phyloP scores from a whole-genome alignment of 495 filamentous ascomycete species.

The Tetracladium setigerum region DNA sequence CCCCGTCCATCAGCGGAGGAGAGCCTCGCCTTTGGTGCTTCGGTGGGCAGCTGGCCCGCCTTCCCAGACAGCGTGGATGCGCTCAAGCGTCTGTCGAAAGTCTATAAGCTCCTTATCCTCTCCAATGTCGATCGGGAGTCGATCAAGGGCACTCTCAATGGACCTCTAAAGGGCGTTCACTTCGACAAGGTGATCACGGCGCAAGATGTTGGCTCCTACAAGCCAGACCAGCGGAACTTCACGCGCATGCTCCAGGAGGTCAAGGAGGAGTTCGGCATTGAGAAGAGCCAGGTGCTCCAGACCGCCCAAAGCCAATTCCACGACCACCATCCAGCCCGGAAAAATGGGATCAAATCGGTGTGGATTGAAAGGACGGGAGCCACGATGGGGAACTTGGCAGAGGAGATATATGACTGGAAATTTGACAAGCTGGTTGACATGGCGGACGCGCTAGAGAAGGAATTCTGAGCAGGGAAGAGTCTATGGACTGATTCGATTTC shows the following conservation, averaged over 20 bases:
- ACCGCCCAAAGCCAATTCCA: slow-evolving; percentile 60
- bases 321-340: slow-evolving; percentile 62
- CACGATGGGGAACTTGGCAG: slow-evolving; percentile 28
- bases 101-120: slow-evolving; percentile 63
- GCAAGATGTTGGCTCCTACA: background rate
- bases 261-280: slow-evolving; percentile 45
- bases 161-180: slow-evolving; percentile 36
- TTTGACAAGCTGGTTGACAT: slow-evolving; percentile 65
- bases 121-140: slow-evolving; percentile 63
- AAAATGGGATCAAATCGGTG: slow-evolving; percentile 51
- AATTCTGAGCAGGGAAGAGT: slow-evolving; percentile 13
- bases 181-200: slow-evolving; percentile 50
- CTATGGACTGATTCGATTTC: too few relatives aligned
- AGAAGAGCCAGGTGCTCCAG: slow-evolving; percentile 51
- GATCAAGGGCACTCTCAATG: slow-evolving; percentile 45
- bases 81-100: slow-evolving; percentile 41
- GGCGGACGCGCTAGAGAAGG: slow-evolving; percentile 57
- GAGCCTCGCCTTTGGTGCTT: slow-evolving; percentile 40
- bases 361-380: slow-evolving; percentile 62
- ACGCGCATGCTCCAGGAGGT: slow-evolving; percentile 50
- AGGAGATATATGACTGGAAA: slow-evolving; percentile 18
- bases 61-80: slow-evolving; percentile 59
- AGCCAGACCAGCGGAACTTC: slow-evolving; percentile 43
- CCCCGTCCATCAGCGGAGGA: slow-evolving; percentile 22
- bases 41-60: slow-evolving; percentile 53